Percentiles rank a stretch among this genome's conserved stretches.
Conservation (phyloP, 1,284 basidiomycete species). For the Cutaneotrichosporon mucoides region DNA sequence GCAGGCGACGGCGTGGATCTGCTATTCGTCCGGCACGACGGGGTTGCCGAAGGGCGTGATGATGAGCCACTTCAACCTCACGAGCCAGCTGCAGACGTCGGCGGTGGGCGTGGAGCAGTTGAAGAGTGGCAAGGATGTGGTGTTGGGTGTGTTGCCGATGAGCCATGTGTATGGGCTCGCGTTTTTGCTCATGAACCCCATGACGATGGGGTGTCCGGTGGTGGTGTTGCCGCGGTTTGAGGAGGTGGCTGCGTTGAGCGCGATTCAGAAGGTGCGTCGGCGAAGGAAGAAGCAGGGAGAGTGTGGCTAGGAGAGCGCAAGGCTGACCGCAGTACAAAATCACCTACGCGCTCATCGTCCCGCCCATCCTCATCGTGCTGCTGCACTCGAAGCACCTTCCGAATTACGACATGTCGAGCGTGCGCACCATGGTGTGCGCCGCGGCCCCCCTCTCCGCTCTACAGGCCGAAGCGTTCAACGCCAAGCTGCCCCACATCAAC, state of each 20-base stretch:
- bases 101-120: neutral
- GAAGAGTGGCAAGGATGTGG: slow-evolving; percentile 4
- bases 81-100: slow-evolving; percentile 30
- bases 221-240: slow-evolving; percentile 66
- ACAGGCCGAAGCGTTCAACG: slow-evolving; percentile 28
- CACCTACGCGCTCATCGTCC: slow-evolving; percentile 66
- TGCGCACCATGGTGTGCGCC: slow-evolving; percentile 64
- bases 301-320: no score
- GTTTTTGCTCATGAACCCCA: slow-evolving; percentile 58
- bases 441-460: slow-evolving; percentile 70
- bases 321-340: slow-evolving; percentile 56
- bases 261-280: slow-evolving; percentile 59
- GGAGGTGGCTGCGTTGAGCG: slow-evolving; percentile 56
- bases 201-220: slow-evolving; percentile 58
- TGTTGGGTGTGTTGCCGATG: slow-evolving; percentile 16
- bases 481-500: slow-evolving; percentile 18
- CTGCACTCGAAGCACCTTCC: slow-evolving; percentile 55
- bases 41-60: slow-evolving; percentile 48
- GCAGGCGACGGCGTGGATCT: slow-evolving; percentile 47
- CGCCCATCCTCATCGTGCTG: slow-evolving; percentile 67
- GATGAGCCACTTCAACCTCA: slow-evolving; percentile 65
- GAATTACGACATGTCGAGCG: slow-evolving; percentile 63
- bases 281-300: no score
- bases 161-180: slow-evolving; percentile 19
- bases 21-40: slow-evolving; percentile 63